These are phyloP conservation scores for Heliamphora pulchella DNA, from an alignment of 179 eudicot species.

Conservation along the genomic window DNA sequence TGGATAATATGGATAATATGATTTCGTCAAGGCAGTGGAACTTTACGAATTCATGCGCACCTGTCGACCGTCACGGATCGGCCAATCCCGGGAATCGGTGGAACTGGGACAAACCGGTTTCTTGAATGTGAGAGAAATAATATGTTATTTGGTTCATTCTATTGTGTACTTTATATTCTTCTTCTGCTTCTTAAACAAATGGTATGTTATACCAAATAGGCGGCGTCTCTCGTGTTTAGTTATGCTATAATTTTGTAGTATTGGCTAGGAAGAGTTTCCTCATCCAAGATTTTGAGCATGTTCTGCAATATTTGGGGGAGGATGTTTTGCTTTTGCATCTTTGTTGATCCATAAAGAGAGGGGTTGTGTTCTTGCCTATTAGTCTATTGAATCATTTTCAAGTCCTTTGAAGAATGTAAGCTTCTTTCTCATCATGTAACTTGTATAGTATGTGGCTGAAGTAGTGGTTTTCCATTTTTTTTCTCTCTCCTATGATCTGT, in stretches of 20 bases:
- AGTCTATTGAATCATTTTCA: neutral
- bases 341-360: neutral
- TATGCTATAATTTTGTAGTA: neutral
- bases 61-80: slow-evolving; percentile 6
- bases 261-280: neutral
- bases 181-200: neutral
- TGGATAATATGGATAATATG: neutral
- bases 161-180: neutral
- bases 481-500: too few species aligned
- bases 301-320: slow-evolving; percentile 2
- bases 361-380: neutral
- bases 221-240: neutral
- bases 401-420: neutral
- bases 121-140: slow-evolving; percentile 10
- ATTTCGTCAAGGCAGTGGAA: slow-evolving; percentile 10
- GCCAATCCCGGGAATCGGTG: slow-evolving; percentile 12
- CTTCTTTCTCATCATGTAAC: neutral
- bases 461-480: too few species aligned
- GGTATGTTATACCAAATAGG: neutral
- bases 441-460: neutral
- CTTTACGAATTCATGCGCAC: slow-evolving; percentile 12
- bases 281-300: slow-evolving; percentile 10
- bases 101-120: slow-evolving; percentile 7
- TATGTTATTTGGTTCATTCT: neutral
- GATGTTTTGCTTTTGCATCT: neutral